Evolutionary conservation across 23 red algal genomes (phyloP).

Genomic region (Gracilaria vermiculophylla): DNA sequence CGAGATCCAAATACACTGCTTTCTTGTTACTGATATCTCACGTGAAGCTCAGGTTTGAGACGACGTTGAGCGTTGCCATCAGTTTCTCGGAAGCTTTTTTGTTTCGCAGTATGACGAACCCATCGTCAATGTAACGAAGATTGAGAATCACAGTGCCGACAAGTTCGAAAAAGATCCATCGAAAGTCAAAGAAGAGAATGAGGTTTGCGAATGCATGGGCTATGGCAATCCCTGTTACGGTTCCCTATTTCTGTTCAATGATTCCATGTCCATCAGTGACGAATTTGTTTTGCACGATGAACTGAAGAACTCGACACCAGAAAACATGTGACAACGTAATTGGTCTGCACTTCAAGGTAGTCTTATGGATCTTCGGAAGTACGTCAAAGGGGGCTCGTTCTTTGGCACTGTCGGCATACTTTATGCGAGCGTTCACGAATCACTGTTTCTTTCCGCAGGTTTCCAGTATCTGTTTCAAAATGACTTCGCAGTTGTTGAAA

Average conservation of each 20-base stretch:
- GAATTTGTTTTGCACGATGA: neutral
- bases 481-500: neutral
- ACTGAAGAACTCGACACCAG: neutral
- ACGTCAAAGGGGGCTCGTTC: neutral
- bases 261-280: neutral
- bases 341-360: neutral
- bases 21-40: conserved; percentile 6
- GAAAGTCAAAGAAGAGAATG: neutral
- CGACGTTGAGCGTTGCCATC: neutral
- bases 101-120: neutral
- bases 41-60: neutral
- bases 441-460: too few species aligned
- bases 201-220: neutral
- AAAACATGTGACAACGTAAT: neutral
- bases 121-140: neutral
- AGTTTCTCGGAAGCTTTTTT: neutral
- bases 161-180: neutral
- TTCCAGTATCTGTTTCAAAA: too few species aligned
- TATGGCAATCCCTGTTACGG: neutral
- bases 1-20: conserved; percentile 7
- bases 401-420: neutral
- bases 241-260: neutral
- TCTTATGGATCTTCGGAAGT: neutral
- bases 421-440: neutral
- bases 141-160: neutral